Evolutionary conservation across 2,329 filamentous ascomycete genomes (phyloP), one percentile per base, ranked within the genome.

Genomic region (Nemania sp.): DNA sequence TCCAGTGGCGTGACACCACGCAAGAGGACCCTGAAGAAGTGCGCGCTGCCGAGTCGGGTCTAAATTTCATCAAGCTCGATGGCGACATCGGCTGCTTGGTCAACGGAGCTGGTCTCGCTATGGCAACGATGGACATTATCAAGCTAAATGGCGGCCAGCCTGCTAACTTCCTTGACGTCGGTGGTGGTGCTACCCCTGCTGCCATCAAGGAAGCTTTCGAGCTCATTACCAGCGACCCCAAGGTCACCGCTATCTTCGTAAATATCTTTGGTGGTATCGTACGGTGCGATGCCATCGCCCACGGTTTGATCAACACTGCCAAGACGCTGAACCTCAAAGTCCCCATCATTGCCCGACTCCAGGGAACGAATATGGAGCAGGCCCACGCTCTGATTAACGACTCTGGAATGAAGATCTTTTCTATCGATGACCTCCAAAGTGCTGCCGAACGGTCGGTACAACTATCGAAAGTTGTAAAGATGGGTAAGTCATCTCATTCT

Each of bases 41-140:
- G 70, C 93, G 93, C 78, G 94, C 94, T 68, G 92, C 92, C 69
- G 81, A 96, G 83, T 92, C 86, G 65, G 91, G 91, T 69, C 86
- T 99, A 65, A 99, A 99, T 86, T 99, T 99, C 81, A 99, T 99
- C 84, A 99, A 99, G 86, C 88, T 99, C 59, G 94, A 97, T 72
- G 94, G 94, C 73, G 94, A 99, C 73, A 99, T 99, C 73, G 94
- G 94, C 77, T 99, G 94, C 81, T 83, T 97, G 66, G 94, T 99
- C 80, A 99, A 99, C 80, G 94, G 94, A 73, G 94, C 94, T 69
- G 94, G 94, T 80, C 89, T 99, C 64, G 94, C 94, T 77, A 99
- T 99, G 94, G 94, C 94, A 61, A 99, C 94, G 73, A 99, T 99
- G 94, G 94, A 99, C 77, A 97, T 99, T 76, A 99, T 99, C 84